Evolutionary conservation across 192 early-diverging fungal genomes (phyloP).

Genomic region (Diversispora eburnea): DNA sequence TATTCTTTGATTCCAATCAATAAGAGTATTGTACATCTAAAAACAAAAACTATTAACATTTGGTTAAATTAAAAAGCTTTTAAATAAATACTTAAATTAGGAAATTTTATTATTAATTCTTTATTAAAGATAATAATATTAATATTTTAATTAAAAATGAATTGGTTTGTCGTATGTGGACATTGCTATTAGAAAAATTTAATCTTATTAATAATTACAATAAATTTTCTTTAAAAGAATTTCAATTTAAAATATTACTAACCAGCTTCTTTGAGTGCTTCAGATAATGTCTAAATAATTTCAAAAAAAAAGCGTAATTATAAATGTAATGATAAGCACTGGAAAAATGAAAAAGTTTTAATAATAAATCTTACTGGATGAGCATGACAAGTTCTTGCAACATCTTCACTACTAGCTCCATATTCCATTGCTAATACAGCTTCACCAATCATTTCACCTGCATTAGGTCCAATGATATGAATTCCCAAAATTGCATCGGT

Average conservation of each 20-base stretch:
- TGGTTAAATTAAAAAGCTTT: no score
- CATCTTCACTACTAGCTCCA: constrained; percentile 95
- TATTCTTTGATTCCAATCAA: no score
- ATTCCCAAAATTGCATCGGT: constrained; percentile 95
- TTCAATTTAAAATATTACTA: not conserved
- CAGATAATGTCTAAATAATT: constrained; percentile 69
- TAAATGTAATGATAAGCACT: not conserved
- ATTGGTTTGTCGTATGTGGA: constrained; percentile 31
- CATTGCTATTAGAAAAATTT: constrained; percentile 25
- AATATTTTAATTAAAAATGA: constrained; percentile 18
- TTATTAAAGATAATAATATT: no score
- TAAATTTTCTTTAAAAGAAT: not conserved
- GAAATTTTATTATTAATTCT: no score
- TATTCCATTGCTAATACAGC: constrained; percentile 97
- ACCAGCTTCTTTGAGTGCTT: constrained; percentile 97
- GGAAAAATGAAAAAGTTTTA: not conserved
- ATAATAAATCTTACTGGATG: constrained; percentile 63
- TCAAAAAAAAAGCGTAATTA: constrained; percentile 13
- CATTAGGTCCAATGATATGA: constrained; percentile 98
- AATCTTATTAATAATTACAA: not conserved
- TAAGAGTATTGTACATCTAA: no score
- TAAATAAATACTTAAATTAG: no score
- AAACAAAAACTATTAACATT: no score
- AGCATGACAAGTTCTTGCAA: constrained; percentile 96
- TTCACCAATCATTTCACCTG: constrained; percentile 99